Base-by-base conservation (phyloP, 495 filamentous ascomycete genomes). In the Aspergillus cavernicola region DNA sequence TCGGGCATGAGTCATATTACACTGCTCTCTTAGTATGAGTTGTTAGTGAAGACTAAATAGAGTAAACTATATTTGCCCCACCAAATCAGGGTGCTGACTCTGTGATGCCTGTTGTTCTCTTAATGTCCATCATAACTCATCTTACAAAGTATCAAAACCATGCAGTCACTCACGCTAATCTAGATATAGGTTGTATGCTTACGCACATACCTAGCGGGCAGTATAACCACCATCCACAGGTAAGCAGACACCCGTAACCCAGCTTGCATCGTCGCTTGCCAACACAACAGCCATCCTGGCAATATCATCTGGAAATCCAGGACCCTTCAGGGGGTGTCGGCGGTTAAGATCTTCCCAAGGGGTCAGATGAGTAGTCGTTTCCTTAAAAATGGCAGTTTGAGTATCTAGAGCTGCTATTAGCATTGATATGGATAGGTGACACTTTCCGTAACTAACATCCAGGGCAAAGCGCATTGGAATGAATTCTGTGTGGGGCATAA, bases 401-500 rank as follows among this genome's bases (percentile, higher is more conserved):
- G 53, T 63, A 45, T 61, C 65, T 70, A 12, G 24, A 4, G 9
- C 4, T 28, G 24, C 9, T 9, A 28, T 4, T 28, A 9, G 9
- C 4, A 28, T 4, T 28, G 24, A 9, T 9, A 28, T 28, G 28
- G 39, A 26, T 16, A 23, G 24, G 8, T 36, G 9, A 26, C 1
- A 13, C 10, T 24, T 37, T 35, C 0, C 29, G 2, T 28, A 5
- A 50, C 46, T 45, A 67, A 80, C 72, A 79, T 12, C 79, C 79
- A n/a, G 79, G 81, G 52, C 73, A 78, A 11, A 83, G 55, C 0
- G 70, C 73, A 67, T 84, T 83, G 47, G 61, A 64, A 64, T 82
- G 77, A 49, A 84, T 82, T 11, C 69, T 59, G 36, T 81, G 52
- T 15, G 46, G 44, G 2, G 66, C 76, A 62, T 76, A 82, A 36